A percentile compares a stretch with the other conserved stretches of the same genome.
phyloP scores from a whole-genome alignment of 768 basidiomycete species.

The Candolleomyces aberdarensis region DNA sequence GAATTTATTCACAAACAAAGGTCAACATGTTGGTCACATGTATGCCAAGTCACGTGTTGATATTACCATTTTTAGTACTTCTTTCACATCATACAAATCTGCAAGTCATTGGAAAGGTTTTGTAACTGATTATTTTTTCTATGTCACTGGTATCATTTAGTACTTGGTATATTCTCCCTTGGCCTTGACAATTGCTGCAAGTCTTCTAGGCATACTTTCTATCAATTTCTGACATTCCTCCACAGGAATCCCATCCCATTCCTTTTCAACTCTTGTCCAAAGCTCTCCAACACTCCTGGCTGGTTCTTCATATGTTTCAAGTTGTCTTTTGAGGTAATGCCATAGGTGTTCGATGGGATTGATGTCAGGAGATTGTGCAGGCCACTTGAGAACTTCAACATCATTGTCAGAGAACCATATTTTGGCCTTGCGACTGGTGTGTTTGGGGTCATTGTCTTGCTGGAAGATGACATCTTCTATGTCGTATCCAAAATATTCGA shows the following conservation, averaged over 20 bases:
- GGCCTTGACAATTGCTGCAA: conserved; percentile 17
- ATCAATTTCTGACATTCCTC: conserved; percentile 13
- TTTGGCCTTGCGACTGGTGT: not conserved
- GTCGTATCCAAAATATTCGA: conserved; percentile 3
- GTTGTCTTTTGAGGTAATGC: not conserved
- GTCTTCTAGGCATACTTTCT: conserved; percentile 13
- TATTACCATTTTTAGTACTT: no score
- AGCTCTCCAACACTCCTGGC: conserved; percentile 12
- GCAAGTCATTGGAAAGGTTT: no score
- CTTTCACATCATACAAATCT: no score
- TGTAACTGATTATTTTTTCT: no score
- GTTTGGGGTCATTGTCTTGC: conserved; percentile 22
- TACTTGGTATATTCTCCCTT: conserved; percentile 24
- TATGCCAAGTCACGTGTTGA: no score
- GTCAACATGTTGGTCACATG: no score
- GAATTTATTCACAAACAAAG: no score
- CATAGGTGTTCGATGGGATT: conserved; percentile 3
- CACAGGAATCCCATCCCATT: conserved; percentile 21
- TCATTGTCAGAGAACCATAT: not conserved
- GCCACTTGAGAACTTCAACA: not conserved
- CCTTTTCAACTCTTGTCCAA: conserved; percentile 23
- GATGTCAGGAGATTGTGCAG: not conserved
- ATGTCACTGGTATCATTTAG: conserved; percentile 5
- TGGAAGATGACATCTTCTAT: conserved; percentile 15
- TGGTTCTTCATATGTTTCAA: not conserved